These are phyloP conservation scores for Hemileccinum rubropunctum DNA, from an alignment of 768 basidiomycete genomes.

Conservation along the genomic window DNA sequence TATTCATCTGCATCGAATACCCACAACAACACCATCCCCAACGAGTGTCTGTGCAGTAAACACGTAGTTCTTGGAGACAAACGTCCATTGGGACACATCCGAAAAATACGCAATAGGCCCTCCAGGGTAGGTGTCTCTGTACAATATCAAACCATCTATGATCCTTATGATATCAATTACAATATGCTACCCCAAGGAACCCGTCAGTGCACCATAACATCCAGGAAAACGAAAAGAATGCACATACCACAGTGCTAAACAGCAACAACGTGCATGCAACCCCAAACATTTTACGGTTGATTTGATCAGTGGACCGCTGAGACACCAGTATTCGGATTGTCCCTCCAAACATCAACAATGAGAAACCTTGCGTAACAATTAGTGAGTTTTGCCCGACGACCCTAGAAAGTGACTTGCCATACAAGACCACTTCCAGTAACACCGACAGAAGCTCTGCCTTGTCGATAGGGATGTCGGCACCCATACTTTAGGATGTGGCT, in stretches of 20 bases:
- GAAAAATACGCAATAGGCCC: constrained; percentile 26
- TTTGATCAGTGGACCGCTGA: not conserved
- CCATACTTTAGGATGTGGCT: too few relatives aligned
- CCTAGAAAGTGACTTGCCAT: constrained; percentile 1
- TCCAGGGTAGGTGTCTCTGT: constrained; percentile 17
- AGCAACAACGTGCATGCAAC: constrained; percentile 19
- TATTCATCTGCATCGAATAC: not conserved
- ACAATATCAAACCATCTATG: constrained; percentile 20
- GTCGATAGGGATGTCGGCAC: not conserved
- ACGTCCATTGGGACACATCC: constrained; percentile 11
- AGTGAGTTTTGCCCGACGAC: too few relatives aligned
- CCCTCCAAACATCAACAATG: constrained; percentile 30
- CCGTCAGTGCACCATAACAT: not conserved
- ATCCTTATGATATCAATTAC: constrained; percentile 19
- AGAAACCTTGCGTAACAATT: constrained; percentile 22
- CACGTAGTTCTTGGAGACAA: not conserved
- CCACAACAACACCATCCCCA: constrained; percentile 5
- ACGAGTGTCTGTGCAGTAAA: constrained; percentile 1
- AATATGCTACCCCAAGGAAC: constrained; percentile 14
- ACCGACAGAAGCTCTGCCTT: not conserved
- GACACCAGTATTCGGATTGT: constrained; percentile 23
- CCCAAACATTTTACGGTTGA: constrained; percentile 17
- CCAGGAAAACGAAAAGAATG: not conserved
- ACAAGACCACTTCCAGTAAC: constrained; percentile 5
- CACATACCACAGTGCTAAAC: constrained; percentile 23